phyloP scores from a whole-genome alignment of 108 stramenopile genomes.

The Pseudonitzschia multistriata region DNA sequence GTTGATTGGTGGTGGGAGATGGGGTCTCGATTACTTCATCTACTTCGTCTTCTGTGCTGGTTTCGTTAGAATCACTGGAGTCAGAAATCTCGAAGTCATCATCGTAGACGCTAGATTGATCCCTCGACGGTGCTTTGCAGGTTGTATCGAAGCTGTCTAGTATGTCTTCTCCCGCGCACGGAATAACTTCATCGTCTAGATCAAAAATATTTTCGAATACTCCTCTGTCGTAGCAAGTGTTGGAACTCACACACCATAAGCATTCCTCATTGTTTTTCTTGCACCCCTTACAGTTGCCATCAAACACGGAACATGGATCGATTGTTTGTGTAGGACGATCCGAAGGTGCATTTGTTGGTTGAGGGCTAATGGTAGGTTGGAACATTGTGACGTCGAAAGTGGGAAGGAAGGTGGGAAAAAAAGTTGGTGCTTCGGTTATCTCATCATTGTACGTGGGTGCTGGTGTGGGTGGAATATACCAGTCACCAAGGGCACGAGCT shows the following conservation, averaged over 20 bases:
- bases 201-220: constrained; percentile 2
- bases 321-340: background rate
- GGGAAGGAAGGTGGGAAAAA: background rate
- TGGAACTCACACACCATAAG: background rate
- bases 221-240: background rate
- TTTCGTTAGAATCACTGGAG: background rate
- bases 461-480: background rate
- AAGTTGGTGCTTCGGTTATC: background rate
- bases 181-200: background rate
- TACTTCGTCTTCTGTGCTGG: background rate
- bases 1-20: background rate
- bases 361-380: background rate
- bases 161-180: background rate
- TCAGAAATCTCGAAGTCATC: background rate
- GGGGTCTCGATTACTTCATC: background rate
- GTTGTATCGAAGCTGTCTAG: background rate
- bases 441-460: background rate
- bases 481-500: constrained; percentile 5
- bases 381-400: background rate
- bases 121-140: background rate
- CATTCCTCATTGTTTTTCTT: background rate
- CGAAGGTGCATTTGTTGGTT: background rate
- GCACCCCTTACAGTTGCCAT: background rate
- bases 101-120: background rate
- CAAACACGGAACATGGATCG: background rate